Base-by-base conservation (phyloP, 495 filamentous ascomycete genomes). In the Penicillium malachiteum region DNA sequence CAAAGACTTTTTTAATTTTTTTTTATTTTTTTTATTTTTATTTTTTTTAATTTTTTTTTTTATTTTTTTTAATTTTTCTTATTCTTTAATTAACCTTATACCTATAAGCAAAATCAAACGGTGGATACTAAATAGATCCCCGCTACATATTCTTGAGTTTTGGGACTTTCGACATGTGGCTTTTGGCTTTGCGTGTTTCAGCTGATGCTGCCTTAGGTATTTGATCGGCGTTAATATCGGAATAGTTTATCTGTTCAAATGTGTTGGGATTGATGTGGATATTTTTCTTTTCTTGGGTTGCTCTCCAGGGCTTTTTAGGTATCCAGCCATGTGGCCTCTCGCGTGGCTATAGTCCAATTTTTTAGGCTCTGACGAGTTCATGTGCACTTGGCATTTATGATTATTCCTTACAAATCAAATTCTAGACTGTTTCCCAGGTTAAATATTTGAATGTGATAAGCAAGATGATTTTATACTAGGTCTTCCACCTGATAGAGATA, bases 1-100 rank as follows among this genome's bases (percentile, higher is more conserved):
- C n/a, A n/a, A n/a, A n/a, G n/a, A n/a, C n/a, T n/a, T n/a, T n/a
- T n/a, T n/a, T n/a, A n/a, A n/a, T n/a, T n/a, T n/a, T n/a, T n/a
- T n/a, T n/a, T n/a, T n/a, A n/a, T n/a, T n/a, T n/a, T n/a, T n/a
- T n/a, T n/a, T n/a, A 40, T 12, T 7, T 8, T 43, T 43, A 5
- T 17, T 45, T 45, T 30, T 26, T 16, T 34, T 6, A 34, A 6
- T 34, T 34, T 34, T 6, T 34, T 34, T 54, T 55, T 55, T 55
- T 52, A 39, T 43, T 59, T 47, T 55, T 43, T n/a, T 39, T 49
- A 18, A 14, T 5, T 46, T 26, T 46, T 46, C 43, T 13, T 21
- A 18, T 13, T 37, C 34, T 37, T n/a, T 13, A 37, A 37, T 37
- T 37, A 37, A 37, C 34, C 34, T 37, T 41, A 17, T 44, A 44